Percentiles rank a stretch among this genome's conserved stretches.
Conservation (phyloP, 2,329 filamentous ascomycete species). For the Spiromastix sp. region DNA sequence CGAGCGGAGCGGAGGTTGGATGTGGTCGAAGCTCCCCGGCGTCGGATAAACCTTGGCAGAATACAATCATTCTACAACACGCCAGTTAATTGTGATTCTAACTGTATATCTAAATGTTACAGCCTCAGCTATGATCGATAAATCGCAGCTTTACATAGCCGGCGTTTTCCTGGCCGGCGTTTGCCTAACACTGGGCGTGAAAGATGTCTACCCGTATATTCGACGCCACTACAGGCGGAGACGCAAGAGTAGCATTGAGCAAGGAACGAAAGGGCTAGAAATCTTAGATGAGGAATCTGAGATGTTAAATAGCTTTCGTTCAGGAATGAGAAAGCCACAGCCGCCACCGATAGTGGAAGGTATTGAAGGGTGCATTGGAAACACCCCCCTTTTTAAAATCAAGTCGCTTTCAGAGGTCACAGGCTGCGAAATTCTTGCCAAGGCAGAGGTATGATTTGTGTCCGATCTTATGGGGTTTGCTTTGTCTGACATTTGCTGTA, state of each 20-base stretch:
- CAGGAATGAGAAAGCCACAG: constrained; percentile 15
- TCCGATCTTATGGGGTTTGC: not conserved
- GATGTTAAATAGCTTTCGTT: constrained; percentile 11
- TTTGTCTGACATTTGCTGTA: constrained; percentile 18
- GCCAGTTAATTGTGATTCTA: too few species aligned
- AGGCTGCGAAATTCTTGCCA: constrained; percentile 80
- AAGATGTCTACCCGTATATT: constrained; percentile 65
- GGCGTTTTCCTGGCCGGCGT: constrained; percentile 68
- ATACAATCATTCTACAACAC: too few species aligned
- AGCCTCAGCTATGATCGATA: constrained; percentile 27
- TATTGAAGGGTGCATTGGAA: constrained; percentile 84
- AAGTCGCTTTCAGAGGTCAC: constrained; percentile 77
- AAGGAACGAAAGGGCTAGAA: constrained; percentile 12
- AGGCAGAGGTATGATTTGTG: constrained; percentile 56
- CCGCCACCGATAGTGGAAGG: constrained; percentile 55
- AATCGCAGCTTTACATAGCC: constrained; percentile 20
- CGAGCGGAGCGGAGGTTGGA: constrained; percentile 12
- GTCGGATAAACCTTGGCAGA: constrained; percentile 5
- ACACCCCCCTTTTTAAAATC: constrained; percentile 82
- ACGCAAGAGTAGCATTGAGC: constrained; percentile 15
- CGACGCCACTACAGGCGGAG: constrained; percentile 51
- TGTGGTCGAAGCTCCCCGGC: constrained; percentile 18
- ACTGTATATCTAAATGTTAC: too few species aligned
- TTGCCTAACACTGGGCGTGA: constrained; percentile 64
- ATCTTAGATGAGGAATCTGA: constrained; percentile 47